A percentile compares a stretch with the other conserved stretches of the same genome.
These are phyloP conservation scores for Eucalyptus lansdowneana DNA, from an alignment of 345 rosid genomes.

Conservation along the genomic window DNA sequence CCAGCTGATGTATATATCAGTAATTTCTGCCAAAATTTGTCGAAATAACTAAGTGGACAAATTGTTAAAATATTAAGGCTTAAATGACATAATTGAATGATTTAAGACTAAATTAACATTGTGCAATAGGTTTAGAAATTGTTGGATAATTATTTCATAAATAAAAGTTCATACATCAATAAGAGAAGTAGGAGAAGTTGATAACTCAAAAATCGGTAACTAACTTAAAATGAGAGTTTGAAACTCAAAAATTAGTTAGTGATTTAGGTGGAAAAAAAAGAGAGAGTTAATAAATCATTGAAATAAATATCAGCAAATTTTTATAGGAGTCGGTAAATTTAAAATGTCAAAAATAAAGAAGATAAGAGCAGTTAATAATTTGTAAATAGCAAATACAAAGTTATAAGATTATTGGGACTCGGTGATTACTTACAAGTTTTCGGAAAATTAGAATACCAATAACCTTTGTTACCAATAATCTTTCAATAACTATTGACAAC, in stretches of 20 bases:
- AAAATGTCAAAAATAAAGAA: background rate
- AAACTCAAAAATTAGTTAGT: background rate
- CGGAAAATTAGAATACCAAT: background rate
- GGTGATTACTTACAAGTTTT: background rate
- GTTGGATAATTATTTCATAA: background rate
- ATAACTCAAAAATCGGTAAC: background rate
- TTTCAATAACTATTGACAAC: too few relatives aligned
- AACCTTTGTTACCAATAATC: background rate
- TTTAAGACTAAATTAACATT: too few relatives aligned
- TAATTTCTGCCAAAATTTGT: too few relatives aligned
- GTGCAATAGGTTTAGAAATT: background rate
- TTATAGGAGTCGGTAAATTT: background rate
- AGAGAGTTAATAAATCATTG: background rate
- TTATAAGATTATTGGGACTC: background rate
- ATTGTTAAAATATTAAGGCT: background rate
- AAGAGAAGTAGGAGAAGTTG: background rate
- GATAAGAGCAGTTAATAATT: background rate
- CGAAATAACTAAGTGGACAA: background rate
- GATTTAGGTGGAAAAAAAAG: background rate
- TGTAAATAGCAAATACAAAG: background rate
- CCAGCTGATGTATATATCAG: rapidly evolving
- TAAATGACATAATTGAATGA: background rate
- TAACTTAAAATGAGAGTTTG: background rate
- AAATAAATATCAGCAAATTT: too few relatives aligned
- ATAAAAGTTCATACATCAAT: too few relatives aligned